phyloP scores from a whole-genome alignment of 345 rosid species.

The Eucalyptus tenuipes region DNA sequence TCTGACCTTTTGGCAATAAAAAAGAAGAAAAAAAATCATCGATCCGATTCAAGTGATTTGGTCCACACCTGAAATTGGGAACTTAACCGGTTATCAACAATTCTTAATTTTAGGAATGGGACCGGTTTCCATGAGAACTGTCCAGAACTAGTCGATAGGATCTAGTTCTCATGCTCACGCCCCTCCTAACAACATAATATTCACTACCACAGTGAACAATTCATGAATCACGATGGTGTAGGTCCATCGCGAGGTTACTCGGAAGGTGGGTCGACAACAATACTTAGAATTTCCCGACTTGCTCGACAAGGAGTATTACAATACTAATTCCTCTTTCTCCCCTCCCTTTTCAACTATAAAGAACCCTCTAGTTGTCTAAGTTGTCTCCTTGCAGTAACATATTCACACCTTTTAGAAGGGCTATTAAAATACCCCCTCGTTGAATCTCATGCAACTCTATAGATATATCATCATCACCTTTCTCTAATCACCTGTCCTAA shows the following conservation, averaged over 20 bases:
- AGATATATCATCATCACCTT: neutral
- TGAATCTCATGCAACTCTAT: neutral
- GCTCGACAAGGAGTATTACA: neutral
- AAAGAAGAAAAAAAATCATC: neutral
- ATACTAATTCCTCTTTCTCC: neutral
- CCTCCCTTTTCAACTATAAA: neutral
- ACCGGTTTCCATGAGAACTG: fast-evolving
- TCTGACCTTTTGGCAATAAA: neutral
- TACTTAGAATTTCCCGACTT: neutral
- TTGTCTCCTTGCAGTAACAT: neutral
- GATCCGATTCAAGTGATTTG: too few relatives aligned
- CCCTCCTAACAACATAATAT: neutral
- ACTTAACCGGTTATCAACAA: neutral
- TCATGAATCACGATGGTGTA: neutral
- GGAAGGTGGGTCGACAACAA: neutral
- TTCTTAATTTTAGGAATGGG: too few relatives aligned
- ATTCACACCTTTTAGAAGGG: neutral
- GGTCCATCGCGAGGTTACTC: neutral
- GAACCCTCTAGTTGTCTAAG: neutral
- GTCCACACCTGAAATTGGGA: neutral
- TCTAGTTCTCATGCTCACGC: neutral
- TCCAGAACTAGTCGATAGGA: fast-evolving
- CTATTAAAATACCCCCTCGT: neutral
- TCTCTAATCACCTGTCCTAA: neutral
- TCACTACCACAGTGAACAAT: neutral